These are phyloP conservation scores for Vitis rupestris DNA, from an alignment of 164 flowering plant species.

Conservation along the genomic window DNA sequence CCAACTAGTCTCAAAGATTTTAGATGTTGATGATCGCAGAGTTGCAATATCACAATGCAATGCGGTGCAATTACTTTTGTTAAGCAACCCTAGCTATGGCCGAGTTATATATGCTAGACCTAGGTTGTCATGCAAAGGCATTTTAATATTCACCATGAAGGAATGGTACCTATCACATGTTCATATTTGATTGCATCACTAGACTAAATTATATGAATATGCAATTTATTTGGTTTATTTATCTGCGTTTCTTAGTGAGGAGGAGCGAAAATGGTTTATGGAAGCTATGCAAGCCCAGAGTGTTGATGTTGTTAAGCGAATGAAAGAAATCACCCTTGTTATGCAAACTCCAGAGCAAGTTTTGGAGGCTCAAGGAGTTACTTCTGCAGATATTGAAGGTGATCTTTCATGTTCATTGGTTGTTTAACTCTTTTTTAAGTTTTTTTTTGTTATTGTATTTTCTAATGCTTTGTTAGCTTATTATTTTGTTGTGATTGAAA, in stretches of 20 bases:
- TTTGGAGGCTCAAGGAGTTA: slow-evolving; percentile 86
- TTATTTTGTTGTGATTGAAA: not conserved
- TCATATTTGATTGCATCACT: no score
- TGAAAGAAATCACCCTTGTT: slow-evolving; percentile 96
- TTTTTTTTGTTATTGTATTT: not conserved
- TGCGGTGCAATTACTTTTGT: no score
- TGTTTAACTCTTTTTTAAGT: not conserved
- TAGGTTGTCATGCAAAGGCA: no score
- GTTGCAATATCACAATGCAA: no score
- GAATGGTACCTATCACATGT: no score
- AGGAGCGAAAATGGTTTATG: slow-evolving; percentile 91
- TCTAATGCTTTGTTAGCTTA: not conserved
- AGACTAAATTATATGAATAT: no score
- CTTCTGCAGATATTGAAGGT: slow-evolving; percentile 86
- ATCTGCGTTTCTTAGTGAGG: slow-evolving; percentile 53
- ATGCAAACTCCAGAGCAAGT: slow-evolving; percentile 90
- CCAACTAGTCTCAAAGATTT: no score
- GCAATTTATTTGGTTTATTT: not conserved
- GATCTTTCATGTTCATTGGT: not conserved
- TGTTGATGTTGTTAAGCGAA: slow-evolving; percentile 71
- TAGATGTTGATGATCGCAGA: no score
- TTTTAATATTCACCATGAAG: no score
- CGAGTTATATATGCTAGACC: no score
- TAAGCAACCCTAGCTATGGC: no score
- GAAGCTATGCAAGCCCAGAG: slow-evolving; percentile 94